These are phyloP conservation scores for Ophiobolus disseminans DNA, from an alignment of 2,329 filamentous ascomycete species.

Conservation along the genomic window DNA sequence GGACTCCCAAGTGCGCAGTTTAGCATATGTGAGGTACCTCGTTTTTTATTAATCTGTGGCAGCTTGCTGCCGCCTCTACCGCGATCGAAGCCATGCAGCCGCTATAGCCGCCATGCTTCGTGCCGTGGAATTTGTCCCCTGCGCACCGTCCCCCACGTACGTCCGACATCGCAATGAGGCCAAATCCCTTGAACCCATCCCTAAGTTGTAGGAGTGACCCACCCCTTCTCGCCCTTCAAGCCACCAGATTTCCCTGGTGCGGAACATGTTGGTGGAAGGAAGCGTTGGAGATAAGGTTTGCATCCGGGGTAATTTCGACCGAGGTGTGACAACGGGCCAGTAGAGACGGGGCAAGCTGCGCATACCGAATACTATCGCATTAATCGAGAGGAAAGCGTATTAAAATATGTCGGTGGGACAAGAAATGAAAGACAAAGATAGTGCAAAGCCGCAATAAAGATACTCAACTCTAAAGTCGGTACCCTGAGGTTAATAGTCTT, in stretches of 20 bases:
- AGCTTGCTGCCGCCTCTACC: constrained; percentile 2
- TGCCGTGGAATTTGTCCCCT: neutral
- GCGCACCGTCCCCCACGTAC: too few relatives aligned
- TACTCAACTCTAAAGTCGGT: constrained; percentile 49
- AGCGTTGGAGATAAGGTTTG: neutral
- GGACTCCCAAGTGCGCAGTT: neutral
- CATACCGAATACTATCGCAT: constrained; percentile 45
- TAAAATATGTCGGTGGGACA: constrained; percentile 25
- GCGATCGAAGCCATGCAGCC: neutral
- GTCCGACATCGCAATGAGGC: neutral
- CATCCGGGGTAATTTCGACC: neutral
- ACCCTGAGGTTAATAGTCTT: constrained; percentile 51
- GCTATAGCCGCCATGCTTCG: neutral
- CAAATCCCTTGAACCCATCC: neutral
- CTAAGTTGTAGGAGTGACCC: neutral
- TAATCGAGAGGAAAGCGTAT: constrained; percentile 20
- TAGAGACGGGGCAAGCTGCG: constrained; percentile 23
- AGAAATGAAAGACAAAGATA: constrained; percentile 12
- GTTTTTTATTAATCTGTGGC: constrained; percentile 16
- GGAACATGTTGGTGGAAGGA: neutral
- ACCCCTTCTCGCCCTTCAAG: neutral
- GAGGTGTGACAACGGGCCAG: constrained; percentile 4
- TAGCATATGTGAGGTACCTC: constrained; percentile 16
- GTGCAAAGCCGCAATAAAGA: constrained; percentile 35
- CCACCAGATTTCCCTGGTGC: neutral